Percentiles rank a stretch among this genome's conserved stretches.
Evolutionary conservation across 2,329 filamentous ascomycete genomes (phyloP).

Genomic region (Endocalyx cinctus): DNA sequence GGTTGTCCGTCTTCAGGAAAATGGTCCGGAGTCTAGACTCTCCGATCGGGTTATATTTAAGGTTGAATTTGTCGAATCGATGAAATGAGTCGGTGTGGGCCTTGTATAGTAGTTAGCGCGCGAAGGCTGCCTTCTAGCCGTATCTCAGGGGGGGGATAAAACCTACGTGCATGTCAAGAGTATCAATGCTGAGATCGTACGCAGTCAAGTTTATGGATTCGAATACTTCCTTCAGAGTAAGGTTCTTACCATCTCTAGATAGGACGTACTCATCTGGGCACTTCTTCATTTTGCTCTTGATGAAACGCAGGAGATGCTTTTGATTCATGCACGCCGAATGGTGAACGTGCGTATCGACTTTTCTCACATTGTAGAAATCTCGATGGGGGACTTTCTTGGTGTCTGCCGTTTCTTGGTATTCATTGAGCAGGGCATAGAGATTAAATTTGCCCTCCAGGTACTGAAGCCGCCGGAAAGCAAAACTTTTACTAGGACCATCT

Average conservation of each 20-base stretch:
- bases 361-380: constrained; percentile 98
- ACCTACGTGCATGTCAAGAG: constrained; percentile 92
- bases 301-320: constrained; percentile 95
- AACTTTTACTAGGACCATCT: constrained; percentile 94
- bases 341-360: constrained; percentile 98
- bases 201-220: constrained; percentile 96
- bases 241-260: constrained; percentile 83
- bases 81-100: constrained; percentile 98
- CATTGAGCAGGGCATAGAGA: constrained; percentile 86
- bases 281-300: constrained; percentile 99
- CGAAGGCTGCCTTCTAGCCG: neutral
- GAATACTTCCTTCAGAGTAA: constrained; percentile 91
- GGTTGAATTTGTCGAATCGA: constrained; percentile 98
- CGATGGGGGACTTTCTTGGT: constrained; percentile 96
- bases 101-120: constrained; percentile 33
- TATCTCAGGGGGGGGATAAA: neutral
- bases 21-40: constrained; percentile 96
- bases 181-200: constrained; percentile 97
- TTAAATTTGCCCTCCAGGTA: constrained; percentile 98
- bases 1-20: constrained; percentile 97
- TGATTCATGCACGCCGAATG: constrained; percentile 99
- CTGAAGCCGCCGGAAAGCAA: constrained; percentile 88
- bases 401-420: constrained; percentile 96
- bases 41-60: constrained; percentile 97
- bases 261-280: constrained; percentile 90